Conservation (phyloP, 1,139 yeast genomes). For the Pneumocystis murina region DNA sequence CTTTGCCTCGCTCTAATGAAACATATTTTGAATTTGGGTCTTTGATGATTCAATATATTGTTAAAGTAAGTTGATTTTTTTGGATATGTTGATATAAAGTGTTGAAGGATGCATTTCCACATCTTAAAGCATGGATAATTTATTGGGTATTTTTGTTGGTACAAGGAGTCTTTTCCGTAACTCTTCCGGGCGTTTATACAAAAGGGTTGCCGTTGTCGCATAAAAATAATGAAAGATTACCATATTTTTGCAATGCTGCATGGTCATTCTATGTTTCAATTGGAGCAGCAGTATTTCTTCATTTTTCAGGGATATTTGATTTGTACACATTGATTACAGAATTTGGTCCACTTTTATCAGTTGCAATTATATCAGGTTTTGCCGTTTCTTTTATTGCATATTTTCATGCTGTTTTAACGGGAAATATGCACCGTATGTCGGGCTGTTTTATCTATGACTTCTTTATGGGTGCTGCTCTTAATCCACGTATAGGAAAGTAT, state of each 20-base stretch:
- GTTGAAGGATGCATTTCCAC: conserved; percentile 53
- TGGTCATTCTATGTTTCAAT: conserved; percentile 64
- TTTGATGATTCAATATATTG: conserved; percentile 31
- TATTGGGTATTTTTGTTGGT: conserved; percentile 56
- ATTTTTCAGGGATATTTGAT: conserved; percentile 58
- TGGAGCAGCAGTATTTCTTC: conserved; percentile 43
- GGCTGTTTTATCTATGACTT: conserved; percentile 82
- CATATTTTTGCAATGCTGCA: conserved; percentile 86
- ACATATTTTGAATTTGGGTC: conserved; percentile 42
- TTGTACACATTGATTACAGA: conserved; percentile 59
- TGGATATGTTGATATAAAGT: not conserved
- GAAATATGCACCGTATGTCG: conserved; percentile 67
- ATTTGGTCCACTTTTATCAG: conserved; percentile 85
- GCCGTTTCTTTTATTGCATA: conserved; percentile 55
- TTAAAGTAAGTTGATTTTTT: conserved; percentile 9
- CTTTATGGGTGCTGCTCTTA: conserved; percentile 94
- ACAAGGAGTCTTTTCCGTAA: conserved; percentile 63
- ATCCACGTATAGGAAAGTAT: conserved; percentile 74
- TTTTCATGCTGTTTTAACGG: conserved; percentile 23
- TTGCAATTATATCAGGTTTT: conserved; percentile 70
- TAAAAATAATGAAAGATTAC: conserved; percentile 60
- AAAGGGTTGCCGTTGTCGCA: conserved; percentile 87
- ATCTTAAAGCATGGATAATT: conserved; percentile 47
- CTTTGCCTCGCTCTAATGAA: conserved; percentile 52
- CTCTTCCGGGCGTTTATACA: conserved; percentile 90